Percentiles rank a stretch among this genome's conserved stretches.
These are phyloP conservation scores for Eucalyptus pauciflora DNA, from an alignment of 345 rosid species.

Conservation along the genomic window DNA sequence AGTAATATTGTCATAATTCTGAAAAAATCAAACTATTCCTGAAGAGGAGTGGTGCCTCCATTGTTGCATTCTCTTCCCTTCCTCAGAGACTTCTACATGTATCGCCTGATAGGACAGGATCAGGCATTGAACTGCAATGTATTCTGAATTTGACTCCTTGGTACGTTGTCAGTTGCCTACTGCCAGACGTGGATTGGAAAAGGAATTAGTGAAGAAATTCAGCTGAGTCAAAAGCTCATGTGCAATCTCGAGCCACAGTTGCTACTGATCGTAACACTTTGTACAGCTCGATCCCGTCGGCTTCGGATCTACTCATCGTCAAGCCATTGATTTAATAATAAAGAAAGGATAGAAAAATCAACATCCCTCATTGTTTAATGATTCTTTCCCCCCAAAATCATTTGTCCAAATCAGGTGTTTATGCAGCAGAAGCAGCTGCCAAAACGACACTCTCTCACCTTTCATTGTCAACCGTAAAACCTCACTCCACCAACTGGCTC, in stretches of 20 bases:
- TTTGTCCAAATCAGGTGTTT: not conserved
- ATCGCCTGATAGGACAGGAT: not conserved
- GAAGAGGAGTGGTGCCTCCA: not conserved
- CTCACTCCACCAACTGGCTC: too few relatives aligned
- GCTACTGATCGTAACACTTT: not conserved
- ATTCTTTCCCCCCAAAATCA: not conserved
- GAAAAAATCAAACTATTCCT: not conserved
- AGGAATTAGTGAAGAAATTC: not conserved
- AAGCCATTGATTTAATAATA: not conserved
- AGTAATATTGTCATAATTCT: not conserved
- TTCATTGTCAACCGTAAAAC: too few relatives aligned
- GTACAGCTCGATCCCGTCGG: not conserved
- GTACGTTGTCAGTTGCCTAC: not conserved
- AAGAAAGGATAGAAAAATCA: not conserved
- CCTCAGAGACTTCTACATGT: not conserved
- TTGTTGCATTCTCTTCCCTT: not conserved
- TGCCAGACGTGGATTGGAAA: not conserved
- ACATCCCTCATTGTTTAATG: not conserved
- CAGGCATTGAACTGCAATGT: not conserved
- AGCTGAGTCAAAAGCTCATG: not conserved
- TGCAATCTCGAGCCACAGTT: not conserved
- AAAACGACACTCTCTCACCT: not conserved
- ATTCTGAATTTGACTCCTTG: not conserved
- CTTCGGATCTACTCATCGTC: not conserved
- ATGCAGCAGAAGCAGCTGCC: not conserved